Evolutionary conservation across 148 eudicot genomes (phyloP).

Genomic region (Nyssa sinensis): DNA sequence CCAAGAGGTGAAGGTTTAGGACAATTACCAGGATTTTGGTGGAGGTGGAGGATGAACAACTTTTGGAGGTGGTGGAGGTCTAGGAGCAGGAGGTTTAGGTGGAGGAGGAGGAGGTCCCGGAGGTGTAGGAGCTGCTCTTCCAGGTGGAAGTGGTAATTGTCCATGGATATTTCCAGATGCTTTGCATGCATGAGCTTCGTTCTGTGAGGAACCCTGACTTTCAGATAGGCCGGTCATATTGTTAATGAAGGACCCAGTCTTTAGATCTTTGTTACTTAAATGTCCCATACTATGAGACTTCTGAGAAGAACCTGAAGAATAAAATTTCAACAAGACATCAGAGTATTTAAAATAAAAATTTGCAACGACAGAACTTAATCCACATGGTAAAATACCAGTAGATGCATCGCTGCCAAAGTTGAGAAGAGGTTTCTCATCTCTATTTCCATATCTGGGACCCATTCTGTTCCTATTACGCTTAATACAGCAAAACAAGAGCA

Average conservation of each 20-base stretch:
- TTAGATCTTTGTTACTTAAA: conserved; percentile 26
- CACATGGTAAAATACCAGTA: conserved; percentile 25
- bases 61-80: conserved; percentile 65
- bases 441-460: conserved; percentile 23
- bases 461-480: conserved; percentile 14
- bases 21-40: conserved; percentile 28
- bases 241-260: conserved; percentile 14
- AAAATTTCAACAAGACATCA: neutral
- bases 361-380: neutral
- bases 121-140: conserved; percentile 39
- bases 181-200: conserved; percentile 21
- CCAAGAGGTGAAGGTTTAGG: conserved; percentile 40
- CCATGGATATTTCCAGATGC: conserved; percentile 16
- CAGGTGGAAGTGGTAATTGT: conserved; percentile 33
- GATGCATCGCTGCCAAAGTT: conserved; percentile 36
- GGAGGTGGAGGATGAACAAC: conserved; percentile 67
- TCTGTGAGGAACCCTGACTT: neutral
- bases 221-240: neutral
- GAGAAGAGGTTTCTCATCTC: conserved; percentile 59
- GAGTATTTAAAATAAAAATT: neutral
- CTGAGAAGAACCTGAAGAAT: conserved; percentile 42
- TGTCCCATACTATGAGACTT: conserved; percentile 21
- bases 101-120: conserved; percentile 50
- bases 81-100: conserved; percentile 50
- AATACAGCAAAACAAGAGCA: conserved; percentile 38